These are phyloP conservation scores for Teratosphaeriaceae sp. DNA, from an alignment of 2,329 filamentous ascomycete species.

Conservation along the genomic window DNA sequence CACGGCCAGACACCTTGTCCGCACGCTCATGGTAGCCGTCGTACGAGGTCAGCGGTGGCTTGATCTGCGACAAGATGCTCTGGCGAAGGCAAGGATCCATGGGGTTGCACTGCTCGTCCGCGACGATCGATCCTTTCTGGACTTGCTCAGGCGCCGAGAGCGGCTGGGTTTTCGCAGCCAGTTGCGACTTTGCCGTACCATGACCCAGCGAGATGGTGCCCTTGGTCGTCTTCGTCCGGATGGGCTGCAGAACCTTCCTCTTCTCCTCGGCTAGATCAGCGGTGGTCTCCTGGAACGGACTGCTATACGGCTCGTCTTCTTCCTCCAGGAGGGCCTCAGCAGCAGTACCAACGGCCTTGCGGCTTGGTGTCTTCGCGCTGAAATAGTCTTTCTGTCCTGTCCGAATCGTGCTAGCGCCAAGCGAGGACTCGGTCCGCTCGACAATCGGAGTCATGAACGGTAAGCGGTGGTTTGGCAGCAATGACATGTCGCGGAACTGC, in stretches of 20 bases:
- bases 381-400: conserved; percentile 50
- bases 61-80: conserved; percentile 66
- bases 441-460: conserved; percentile 99
- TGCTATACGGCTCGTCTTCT: conserved; percentile 52
- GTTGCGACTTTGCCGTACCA: conserved; percentile 27
- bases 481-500: conserved; percentile 71
- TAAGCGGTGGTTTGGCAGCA: conserved; percentile 80
- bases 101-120: conserved; percentile 81
- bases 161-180: conserved; percentile 20
- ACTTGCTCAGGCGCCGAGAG: conserved; percentile 34
- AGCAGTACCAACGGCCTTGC: conserved; percentile 36
- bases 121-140: conserved; percentile 66
- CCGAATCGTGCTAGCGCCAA: conserved; percentile 58
- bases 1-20: conserved; percentile 56
- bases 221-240: conserved; percentile 43
- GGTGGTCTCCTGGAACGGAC: conserved; percentile 63
- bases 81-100: conserved; percentile 69
- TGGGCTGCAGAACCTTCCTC: conserved; percentile 45
- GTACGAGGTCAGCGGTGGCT: conserved; percentile 68
- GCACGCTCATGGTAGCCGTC: conserved; percentile 72
- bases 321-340: conserved; percentile 31
- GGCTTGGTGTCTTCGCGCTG: conserved; percentile 71
- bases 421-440: conserved; percentile 84
- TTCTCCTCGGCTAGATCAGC: conserved; percentile 41
- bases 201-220: conserved; percentile 31